These are phyloP conservation scores for Phaeosphaeriaceae sp. DNA, from an alignment of 2,329 filamentous ascomycete species.

Conservation along the genomic window DNA sequence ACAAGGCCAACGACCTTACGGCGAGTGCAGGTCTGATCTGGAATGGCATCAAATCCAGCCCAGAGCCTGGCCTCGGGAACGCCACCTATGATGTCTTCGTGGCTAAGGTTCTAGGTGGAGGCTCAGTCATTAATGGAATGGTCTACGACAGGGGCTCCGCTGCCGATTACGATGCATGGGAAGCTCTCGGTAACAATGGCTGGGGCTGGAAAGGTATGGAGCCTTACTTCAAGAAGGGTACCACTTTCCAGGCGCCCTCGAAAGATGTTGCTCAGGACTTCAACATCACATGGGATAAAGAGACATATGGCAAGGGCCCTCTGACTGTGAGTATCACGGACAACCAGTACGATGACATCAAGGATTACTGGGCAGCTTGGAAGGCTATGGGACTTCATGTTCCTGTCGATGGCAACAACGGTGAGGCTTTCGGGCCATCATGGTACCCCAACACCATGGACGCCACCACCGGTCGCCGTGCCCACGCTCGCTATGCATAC, in stretches of 20 bases:
- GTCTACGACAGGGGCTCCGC: constrained; percentile 43
- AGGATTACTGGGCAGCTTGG: constrained; percentile 34
- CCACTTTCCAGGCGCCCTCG: constrained; percentile 35
- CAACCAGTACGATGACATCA: constrained; percentile 37
- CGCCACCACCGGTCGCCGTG: constrained; percentile 19
- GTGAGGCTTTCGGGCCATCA: constrained; percentile 30
- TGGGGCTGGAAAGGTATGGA: constrained; percentile 64
- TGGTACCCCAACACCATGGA: constrained; percentile 42
- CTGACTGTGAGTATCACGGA: constrained; percentile 34
- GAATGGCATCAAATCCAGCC: constrained; percentile 29
- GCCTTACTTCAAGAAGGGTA: constrained; percentile 37
- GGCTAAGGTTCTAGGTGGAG: constrained; percentile 38
- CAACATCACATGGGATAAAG: constrained; percentile 38
- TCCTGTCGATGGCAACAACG: constrained; percentile 30
- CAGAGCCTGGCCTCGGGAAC: constrained; percentile 31
- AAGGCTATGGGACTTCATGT: constrained; percentile 26
- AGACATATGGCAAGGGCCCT: constrained; percentile 33
- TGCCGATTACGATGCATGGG: constrained; percentile 62
- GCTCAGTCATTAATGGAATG: constrained; percentile 48
- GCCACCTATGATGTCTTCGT: constrained; percentile 28
- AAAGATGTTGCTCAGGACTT: constrained; percentile 23
- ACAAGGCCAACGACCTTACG: constrained; percentile 30
- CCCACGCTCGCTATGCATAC: constrained; percentile 35
- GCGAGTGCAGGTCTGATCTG: constrained; percentile 27
- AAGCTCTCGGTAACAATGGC: constrained; percentile 64